These are phyloP conservation scores for Collariella sp. DNA, from an alignment of 495 filamentous ascomycete genomes.

Conservation along the genomic window DNA sequence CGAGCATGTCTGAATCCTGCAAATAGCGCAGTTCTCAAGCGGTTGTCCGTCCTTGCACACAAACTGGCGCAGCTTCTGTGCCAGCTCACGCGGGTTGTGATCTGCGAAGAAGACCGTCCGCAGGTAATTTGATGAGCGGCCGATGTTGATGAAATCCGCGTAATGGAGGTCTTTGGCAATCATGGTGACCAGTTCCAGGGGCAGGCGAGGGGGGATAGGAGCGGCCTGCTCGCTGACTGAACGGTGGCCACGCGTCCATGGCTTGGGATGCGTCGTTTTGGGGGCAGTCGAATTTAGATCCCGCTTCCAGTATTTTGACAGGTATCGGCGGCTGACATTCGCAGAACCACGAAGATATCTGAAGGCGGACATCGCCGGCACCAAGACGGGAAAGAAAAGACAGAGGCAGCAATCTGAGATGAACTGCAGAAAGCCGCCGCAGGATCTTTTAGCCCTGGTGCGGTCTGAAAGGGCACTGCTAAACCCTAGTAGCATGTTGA, in stretches of 20 bases:
- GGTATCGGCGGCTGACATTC: not conserved
- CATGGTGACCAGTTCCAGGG: not conserved
- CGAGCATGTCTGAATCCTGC: conserved; percentile 1
- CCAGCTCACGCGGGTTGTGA: not conserved
- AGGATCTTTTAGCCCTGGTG: not conserved
- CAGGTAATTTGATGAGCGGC: not conserved
- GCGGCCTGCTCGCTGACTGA: too few species aligned
- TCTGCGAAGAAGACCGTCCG: not conserved
- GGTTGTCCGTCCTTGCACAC: not conserved
- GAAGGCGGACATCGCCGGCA: not conserved
- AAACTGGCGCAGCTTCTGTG: not conserved
- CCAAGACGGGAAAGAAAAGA: not conserved
- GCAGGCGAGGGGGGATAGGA: not conserved
- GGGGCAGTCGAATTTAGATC: not conserved
- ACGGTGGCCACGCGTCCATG: not conserved
- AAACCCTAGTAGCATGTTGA: not conserved
- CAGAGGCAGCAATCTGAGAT: not conserved
- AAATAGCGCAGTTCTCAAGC: not conserved
- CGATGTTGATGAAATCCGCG: not conserved
- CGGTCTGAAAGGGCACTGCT: not conserved
- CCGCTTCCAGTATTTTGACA: not conserved
- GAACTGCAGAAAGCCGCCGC: not conserved
- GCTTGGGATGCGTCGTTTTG: not conserved
- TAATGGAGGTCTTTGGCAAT: not conserved
- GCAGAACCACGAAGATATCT: not conserved